These are phyloP conservation scores for Puccinia horiana DNA, from an alignment of 1,284 basidiomycete genomes.

Conservation along the genomic window DNA sequence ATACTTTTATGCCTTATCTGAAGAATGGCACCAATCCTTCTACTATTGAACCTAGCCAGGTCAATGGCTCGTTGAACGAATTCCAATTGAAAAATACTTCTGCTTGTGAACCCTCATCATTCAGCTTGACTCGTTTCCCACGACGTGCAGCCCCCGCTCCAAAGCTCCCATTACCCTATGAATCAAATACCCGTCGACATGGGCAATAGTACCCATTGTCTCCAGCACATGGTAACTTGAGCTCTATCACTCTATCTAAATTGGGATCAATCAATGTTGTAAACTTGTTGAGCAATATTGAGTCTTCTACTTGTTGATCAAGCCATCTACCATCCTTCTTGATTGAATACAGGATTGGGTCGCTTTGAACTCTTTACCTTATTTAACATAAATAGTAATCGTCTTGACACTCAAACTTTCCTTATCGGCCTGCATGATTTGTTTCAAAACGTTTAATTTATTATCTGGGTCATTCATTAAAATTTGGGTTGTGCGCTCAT, in stretches of 20 bases:
- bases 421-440: not conserved
- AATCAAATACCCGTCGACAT: not conserved
- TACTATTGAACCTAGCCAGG: not conserved
- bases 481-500: not conserved
- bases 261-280: constrained; percentile 39
- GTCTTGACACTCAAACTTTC: not conserved
- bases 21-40: not conserved
- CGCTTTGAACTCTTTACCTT: not conserved
- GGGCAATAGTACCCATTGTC: not conserved
- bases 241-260: constrained; percentile 45
- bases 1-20: not conserved
- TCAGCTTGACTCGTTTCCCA: constrained; percentile 15
- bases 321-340: not conserved
- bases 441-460: not conserved
- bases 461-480: not conserved
- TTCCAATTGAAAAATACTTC: not conserved
- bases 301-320: constrained; percentile 4
- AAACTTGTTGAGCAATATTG: constrained; percentile 25
- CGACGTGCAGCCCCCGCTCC: constrained; percentile 29
- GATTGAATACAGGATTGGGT: too few relatives aligned
- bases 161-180: constrained; percentile 6
- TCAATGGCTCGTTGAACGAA: not conserved
- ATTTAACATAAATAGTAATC: not conserved
- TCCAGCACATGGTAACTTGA: constrained; percentile 17
- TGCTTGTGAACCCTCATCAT: not conserved